Base-by-base conservation (phyloP, 257 asterid species). In the Nicotiana noctiflora region DNA sequence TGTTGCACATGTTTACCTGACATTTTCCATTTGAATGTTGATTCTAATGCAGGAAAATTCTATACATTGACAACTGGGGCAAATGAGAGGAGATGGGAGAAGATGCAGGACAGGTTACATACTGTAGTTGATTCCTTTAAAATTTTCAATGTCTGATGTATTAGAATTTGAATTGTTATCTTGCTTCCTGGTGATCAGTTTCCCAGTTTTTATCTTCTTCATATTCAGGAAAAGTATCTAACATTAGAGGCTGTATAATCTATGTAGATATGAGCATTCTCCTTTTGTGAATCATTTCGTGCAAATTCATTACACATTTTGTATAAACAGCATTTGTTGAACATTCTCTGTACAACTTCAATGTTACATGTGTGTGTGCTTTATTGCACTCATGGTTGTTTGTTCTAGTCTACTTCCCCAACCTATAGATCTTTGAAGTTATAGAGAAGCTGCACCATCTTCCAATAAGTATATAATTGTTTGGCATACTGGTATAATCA, bases 1-100 rank as follows among this genome's bases (percentile, higher is more conserved):
- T 17, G 23, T 7, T 56, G 62, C 62, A 56, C 62, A 6, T 56
- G 23, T 17, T 56, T 56, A 56, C 62, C 62, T 56, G 62, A 18
- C 11, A 56, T 56, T 56, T 56, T 56, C 23, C 9, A 6, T 18
- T 56, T 56, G 11, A 56, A 56, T 56, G 25, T 56, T 56, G 62
- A 56, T 56, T n/a, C 12, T n/a, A 56, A 17, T 86, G 90, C 93
- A 95, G 98, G 98, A 67, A 92, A 88, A 81, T 92, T 95, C 85
- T 95, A 91, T 87, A 92, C 98, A 1, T 82, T 92, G 92, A 95
- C 97, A 61, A 95, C 97, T 7, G 97, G 98, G 15, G 91, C 98
- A 23, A 95, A 93, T 70, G 97, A 95, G 89, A 89, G 97, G 90
- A 89, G 97, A 83, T 95, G 98, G 98, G 94, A 81, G 67, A 93